phyloP scores from a whole-genome alignment of 257 asterid species.

The Plantago major region DNA sequence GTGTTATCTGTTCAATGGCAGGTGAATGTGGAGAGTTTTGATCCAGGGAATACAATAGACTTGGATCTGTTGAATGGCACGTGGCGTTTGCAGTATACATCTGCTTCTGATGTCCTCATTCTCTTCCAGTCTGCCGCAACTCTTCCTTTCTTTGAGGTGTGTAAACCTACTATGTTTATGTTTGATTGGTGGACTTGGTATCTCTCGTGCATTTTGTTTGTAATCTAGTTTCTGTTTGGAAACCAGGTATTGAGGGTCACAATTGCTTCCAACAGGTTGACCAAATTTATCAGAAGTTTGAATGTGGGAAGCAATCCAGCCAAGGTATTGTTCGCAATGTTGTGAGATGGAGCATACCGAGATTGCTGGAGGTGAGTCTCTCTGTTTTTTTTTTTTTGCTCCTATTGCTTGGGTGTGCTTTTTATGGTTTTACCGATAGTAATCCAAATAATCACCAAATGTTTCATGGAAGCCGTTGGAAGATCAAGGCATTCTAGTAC shows the following conservation, averaged over 20 bases:
- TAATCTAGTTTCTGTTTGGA: background rate
- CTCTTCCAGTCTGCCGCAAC: slow-evolving; percentile 71
- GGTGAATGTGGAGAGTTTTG: slow-evolving; percentile 64
- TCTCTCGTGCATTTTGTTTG: background rate
- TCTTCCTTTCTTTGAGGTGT: slow-evolving; percentile 76
- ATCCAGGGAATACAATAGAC: slow-evolving; percentile 56
- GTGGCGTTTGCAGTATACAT: slow-evolving; percentile 92
- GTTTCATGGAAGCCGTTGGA: background rate
- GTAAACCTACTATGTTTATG: background rate
- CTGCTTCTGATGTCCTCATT: slow-evolving; percentile 78
- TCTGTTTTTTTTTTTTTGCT: background rate
- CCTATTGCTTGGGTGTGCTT: background rate
- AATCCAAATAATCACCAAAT: background rate
- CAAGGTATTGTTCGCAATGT: slow-evolving; percentile 67
- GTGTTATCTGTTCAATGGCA: slow-evolving; percentile 17
- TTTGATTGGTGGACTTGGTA: background rate
- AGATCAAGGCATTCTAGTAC: no score
- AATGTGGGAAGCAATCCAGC: slow-evolving; percentile 44
- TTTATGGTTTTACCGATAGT: background rate
- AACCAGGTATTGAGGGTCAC: background rate
- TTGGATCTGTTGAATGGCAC: slow-evolving; percentile 70
- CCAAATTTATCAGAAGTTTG: slow-evolving; percentile 79
- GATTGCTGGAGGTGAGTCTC: slow-evolving; percentile 57
- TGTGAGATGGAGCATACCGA: slow-evolving; percentile 76
- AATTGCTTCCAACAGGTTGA: slow-evolving; percentile 43